Conservation (phyloP, 2,329 filamentous ascomycete species). For the Trichoderma endophyticum region DNA sequence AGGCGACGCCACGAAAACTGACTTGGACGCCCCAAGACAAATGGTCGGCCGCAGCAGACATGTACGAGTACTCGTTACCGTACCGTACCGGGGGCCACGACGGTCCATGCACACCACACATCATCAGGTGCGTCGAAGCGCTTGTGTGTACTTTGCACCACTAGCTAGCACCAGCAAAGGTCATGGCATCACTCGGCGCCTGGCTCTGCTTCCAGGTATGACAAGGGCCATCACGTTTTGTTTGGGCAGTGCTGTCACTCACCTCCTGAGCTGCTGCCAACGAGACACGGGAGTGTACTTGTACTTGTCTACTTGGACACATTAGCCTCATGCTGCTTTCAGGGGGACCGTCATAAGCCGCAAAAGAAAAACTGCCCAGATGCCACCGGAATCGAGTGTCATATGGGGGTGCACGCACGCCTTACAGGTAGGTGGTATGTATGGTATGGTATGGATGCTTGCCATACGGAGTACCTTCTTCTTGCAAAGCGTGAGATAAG, state of each 20-base stretch:
- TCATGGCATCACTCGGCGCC: not conserved
- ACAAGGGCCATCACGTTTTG: not conserved
- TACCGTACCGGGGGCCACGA: not conserved
- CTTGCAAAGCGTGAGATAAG: not conserved
- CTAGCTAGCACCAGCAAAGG: not conserved
- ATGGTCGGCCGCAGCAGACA: not conserved
- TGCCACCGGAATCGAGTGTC: not conserved
- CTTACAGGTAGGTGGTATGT: not conserved
- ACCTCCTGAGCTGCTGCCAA: constrained; percentile 1
- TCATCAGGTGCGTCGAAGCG: constrained; percentile 7
- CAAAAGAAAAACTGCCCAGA: not conserved
- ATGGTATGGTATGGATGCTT: not conserved
- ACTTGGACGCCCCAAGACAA: not conserved
- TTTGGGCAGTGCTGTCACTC: not conserved
- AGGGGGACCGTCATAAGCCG: not conserved
- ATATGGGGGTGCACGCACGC: not conserved
- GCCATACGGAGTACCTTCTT: not conserved
- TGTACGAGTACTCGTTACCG: not conserved
- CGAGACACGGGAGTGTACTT: not conserved
- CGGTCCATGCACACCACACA: constrained; percentile 7
- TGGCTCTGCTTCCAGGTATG: not conserved
- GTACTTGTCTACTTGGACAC: not conserved
- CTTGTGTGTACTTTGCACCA: not conserved
- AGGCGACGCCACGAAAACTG: constrained; percentile 6
- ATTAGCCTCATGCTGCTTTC: not conserved